Conservation (phyloP, 805 yeast species). For the Zygoascus flipseniorum region DNA sequence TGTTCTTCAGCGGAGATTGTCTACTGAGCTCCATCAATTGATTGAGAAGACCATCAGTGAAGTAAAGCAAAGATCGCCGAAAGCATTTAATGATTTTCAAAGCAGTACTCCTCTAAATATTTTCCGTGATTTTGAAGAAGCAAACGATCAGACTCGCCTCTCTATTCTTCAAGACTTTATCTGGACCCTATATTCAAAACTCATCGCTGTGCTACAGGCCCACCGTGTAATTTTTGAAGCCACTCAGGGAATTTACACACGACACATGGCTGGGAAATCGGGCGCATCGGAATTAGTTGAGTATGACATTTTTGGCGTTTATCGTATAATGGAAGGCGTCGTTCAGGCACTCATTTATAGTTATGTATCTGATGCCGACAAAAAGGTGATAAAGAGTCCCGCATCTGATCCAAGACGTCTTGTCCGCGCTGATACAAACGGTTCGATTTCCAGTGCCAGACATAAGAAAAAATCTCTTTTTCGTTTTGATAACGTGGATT, state of each 20-base stretch:
- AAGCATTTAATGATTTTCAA: slow-evolving; percentile 23
- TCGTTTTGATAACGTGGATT: slow-evolving; percentile 27
- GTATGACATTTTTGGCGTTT: slow-evolving; percentile 36
- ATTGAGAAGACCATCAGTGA: slow-evolving; percentile 58
- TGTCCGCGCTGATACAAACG: not conserved
- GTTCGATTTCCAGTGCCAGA: slow-evolving; percentile 1
- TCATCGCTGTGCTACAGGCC: slow-evolving; percentile 56
- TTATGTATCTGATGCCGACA: slow-evolving; percentile 24
- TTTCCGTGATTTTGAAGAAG: slow-evolving; percentile 27
- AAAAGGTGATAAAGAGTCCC: not conserved
- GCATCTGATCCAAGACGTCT: not conserved
- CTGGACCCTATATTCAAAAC: slow-evolving; percentile 57
- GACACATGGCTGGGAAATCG: slow-evolving; percentile 5
- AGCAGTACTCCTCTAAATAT: slow-evolving; percentile 8
- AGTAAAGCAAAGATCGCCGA: slow-evolving; percentile 46
- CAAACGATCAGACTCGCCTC: slow-evolving; percentile 26
- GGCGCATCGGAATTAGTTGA: slow-evolving; percentile 14
- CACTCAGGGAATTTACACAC: slow-evolving; percentile 18
- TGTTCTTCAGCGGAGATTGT: slow-evolving; percentile 44
- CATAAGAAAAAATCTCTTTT: slow-evolving; percentile 13
- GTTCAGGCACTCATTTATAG: slow-evolving; percentile 31
- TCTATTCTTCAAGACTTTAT: slow-evolving; percentile 61
- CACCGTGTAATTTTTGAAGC: slow-evolving; percentile 61
- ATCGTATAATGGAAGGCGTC: slow-evolving; percentile 38
- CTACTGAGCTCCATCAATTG: slow-evolving; percentile 55